Evolutionary conservation across 306 rosid species (phyloP), one percentile per base, ranked within the genome.

Genomic region (Malus orientalis): DNA sequence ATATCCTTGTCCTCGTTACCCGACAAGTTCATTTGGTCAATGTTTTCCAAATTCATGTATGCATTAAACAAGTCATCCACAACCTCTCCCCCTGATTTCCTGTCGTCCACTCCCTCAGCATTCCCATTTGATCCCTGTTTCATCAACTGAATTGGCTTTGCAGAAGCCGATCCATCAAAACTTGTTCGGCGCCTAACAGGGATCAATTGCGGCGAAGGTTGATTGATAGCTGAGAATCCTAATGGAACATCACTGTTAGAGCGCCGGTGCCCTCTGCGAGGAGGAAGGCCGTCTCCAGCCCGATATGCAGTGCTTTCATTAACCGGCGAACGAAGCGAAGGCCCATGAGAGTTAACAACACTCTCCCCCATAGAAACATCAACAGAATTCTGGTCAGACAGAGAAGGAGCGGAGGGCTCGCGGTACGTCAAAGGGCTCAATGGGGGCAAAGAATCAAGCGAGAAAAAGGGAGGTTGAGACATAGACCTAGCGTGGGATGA

Each of bases 211-310:
- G 95, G 93, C 3, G 76, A 79, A 45, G 91, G 84, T 58, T 86
- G 89, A 74, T 80, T 65, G 63, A 83, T 77, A 38, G 86, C 90
- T 5, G 96, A 86, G 47, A 93, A 86, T 67, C 91, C 94, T 15
- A 89, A 77, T 6, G 92, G 89, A 45, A 91, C 81, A 84, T 93
- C 98, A 74, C 98, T 93, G 74, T 78, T 91, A 3, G 91, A 87
- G 2, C 96, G 93, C 78, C 98, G 74, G 73, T 93, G 98, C 3
- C 94, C 98, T 67, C 86, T 89, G 12, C 93, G 89, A 5, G 98
- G 96, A 1, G 96, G 98, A 74, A 87, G 91, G 47, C 91, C 83
- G 8, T 85, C 89, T 3, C 89, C 86, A 36, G 74, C 86, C 74
- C 87, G 89, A 76, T 83, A 72, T 0, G 84, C 70, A 5, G n/a